Base-by-base conservation (phyloP, 192 early-diverging fungal species). In the Coemansia sp. region DNA sequence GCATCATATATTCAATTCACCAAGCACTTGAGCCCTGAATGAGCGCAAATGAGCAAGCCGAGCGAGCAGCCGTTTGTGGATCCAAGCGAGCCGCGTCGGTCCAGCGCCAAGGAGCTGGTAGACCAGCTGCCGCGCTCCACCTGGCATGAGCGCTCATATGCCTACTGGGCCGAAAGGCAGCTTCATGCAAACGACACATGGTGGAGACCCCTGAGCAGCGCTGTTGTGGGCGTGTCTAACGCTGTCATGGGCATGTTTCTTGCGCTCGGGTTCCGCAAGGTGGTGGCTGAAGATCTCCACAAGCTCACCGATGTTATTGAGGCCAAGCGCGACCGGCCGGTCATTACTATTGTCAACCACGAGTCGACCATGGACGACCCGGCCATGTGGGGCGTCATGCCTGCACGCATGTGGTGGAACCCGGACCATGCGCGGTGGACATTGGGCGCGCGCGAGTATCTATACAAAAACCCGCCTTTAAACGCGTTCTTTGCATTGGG, bases 401-500 rank as follows among this genome's bases (percentile, higher is more conserved):
- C 87, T 8, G 50, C 74, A 51, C 77, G 63, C n/a, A 77, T 79
- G 35, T 68, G 80, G 5, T 67, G 62, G 53, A 53, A 62, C 27
- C 77, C 70, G 1, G 60, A 80, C 5, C 53, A 72, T 21, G 78
- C 86, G 68, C 83, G 93, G 33, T 93, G 90, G 89, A 85, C 87
- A 6, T 70, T 95, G 32, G 89, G 90, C n/a, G 91, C 93, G 6
- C 83, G 83, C 48, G 91, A 95, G 57, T 83, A 93, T 17, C 88
- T 89, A 40, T 95, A 86, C 73, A 84, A 78, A 21, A 89, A 80
- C 62, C 69, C 81, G 79, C 26, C 52, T 13, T 5, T 62, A 31
- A 75, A 68, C 38, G 53, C 58, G 4, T 87, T 90, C 50, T 93
- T 95, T 63, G 76, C 83, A 19, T 74, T 86, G 13, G 91, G 93